Evolutionary conservation across 169 alveolate species (phyloP).

Genomic region (Plasmodium coatneyi): DNA sequence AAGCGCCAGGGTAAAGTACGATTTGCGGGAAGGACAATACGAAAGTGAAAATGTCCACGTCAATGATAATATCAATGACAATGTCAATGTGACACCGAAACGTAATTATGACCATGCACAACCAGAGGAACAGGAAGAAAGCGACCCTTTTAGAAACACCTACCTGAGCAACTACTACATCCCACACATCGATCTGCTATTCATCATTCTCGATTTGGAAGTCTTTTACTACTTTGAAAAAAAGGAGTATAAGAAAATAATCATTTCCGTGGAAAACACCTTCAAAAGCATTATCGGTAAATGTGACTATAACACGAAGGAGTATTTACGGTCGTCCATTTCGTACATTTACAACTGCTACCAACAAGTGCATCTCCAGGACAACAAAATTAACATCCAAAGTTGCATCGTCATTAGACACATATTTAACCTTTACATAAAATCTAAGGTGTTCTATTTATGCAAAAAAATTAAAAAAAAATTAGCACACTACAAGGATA

Average conservation of each 20-base stretch:
- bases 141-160: constrained; percentile 18
- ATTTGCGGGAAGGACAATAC: neutral
- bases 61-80: neutral
- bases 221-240: constrained; percentile 52
- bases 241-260: constrained; percentile 58
- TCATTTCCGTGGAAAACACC: constrained; percentile 15
- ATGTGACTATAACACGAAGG: constrained; percentile 76
- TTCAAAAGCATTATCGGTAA: constrained; percentile 33
- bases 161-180: constrained; percentile 65
- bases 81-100: constrained; percentile 27
- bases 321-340: constrained; percentile 70
- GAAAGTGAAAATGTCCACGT: neutral
- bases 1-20: neutral
- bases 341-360: constrained; percentile 68
- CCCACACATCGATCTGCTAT: constrained; percentile 66
- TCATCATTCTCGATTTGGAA: constrained; percentile 52
- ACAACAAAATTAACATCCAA: constrained; percentile 48
- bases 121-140: neutral
- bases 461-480: constrained; percentile 67
- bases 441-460: constrained; percentile 57
- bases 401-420: constrained; percentile 65
- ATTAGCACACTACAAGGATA: constrained; percentile 14
- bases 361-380: constrained; percentile 53
- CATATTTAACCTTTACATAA: constrained; percentile 21
- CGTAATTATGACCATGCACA: neutral